Evolutionary conservation across 139 green algal species (phyloP).

Genomic region (Pycnococcus provasolii): DNA sequence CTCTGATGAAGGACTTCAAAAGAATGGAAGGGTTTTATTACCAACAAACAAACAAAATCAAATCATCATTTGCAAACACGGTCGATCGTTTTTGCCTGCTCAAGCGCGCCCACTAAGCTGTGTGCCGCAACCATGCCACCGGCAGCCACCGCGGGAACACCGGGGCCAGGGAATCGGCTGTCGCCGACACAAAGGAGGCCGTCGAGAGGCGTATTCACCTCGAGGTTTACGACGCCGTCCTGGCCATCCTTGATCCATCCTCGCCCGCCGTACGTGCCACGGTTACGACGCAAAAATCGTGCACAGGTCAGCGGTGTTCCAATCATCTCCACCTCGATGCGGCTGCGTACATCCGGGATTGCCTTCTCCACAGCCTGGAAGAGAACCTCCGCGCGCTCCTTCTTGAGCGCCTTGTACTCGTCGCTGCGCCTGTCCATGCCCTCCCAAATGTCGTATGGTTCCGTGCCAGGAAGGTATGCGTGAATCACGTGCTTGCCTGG

Average conservation of each 20-base stretch:
- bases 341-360: conserved; percentile 69
- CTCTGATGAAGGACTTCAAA: no score
- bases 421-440: conserved; percentile 55
- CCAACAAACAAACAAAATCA: no score
- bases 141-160: conserved; percentile 65
- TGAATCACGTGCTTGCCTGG: conserved; percentile 44
- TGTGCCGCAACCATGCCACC: conserved; percentile 57
- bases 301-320: conserved; percentile 86
- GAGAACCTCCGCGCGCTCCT: conserved; percentile 69
- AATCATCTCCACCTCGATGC: conserved; percentile 60
- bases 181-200: conserved; percentile 59
- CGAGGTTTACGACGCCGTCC: conserved; percentile 32
- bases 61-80: no score
- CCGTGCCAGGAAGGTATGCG: conserved; percentile 58
- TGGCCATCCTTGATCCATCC: conserved; percentile 43
- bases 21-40: no score
- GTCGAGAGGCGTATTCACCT: conserved; percentile 12
- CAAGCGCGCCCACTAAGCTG: conserved; percentile 39
- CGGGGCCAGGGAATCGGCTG: conserved; percentile 39
- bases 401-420: conserved; percentile 80
- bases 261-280: conserved; percentile 63
- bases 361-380: conserved; percentile 70
- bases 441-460: conserved; percentile 83
- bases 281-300: conserved; percentile 69
- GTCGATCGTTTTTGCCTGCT: no score